Percentiles rank a stretch among this genome's conserved stretches.
phyloP scores from a whole-genome alignment of 2,329 filamentous ascomycete genomes.

The Aspergillus pseudoterreus region DNA sequence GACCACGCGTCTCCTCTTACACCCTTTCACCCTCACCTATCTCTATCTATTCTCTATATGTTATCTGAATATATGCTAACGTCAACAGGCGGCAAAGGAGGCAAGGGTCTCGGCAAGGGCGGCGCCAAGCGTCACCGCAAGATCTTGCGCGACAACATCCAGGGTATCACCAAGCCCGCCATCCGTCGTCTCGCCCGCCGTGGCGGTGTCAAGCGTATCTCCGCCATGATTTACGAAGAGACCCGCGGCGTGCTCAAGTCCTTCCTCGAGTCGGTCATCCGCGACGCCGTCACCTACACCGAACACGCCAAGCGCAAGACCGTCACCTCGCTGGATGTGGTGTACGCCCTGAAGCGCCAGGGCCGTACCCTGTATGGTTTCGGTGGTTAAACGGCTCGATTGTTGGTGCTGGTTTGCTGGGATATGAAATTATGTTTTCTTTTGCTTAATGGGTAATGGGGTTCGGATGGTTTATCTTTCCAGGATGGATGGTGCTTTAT shows the following conservation, averaged over 20 bases:
- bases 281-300: conserved; percentile 76
- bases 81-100: conserved; percentile 78
- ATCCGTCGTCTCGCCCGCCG: conserved; percentile 98
- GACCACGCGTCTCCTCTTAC: background rate
- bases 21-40: too few species aligned
- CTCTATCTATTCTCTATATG: too few species aligned
- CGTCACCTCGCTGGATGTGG: conserved; percentile 57
- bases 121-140: conserved; percentile 99
- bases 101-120: conserved; percentile 96
- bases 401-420: conserved; percentile 6
- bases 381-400: conserved; percentile 62
- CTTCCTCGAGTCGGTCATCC: conserved; percentile 78
- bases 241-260: conserved; percentile 78
- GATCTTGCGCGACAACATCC: conserved; percentile 99
- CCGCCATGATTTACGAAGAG: conserved; percentile 87
- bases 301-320: conserved; percentile 73
- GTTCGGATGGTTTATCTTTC: background rate
- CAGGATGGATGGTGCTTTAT: too few species aligned
- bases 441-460: conserved; percentile 13
- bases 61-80: too few species aligned
- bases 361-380: conserved; percentile 78
- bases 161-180: conserved; percentile 98
- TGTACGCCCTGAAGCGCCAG: conserved; percentile 63
- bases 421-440: conserved; percentile 16
- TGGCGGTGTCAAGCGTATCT: conserved; percentile 99